phyloP scores from a whole-genome alignment of 169 alveolate genomes.

The Cryptosporidium viatorum region DNA sequence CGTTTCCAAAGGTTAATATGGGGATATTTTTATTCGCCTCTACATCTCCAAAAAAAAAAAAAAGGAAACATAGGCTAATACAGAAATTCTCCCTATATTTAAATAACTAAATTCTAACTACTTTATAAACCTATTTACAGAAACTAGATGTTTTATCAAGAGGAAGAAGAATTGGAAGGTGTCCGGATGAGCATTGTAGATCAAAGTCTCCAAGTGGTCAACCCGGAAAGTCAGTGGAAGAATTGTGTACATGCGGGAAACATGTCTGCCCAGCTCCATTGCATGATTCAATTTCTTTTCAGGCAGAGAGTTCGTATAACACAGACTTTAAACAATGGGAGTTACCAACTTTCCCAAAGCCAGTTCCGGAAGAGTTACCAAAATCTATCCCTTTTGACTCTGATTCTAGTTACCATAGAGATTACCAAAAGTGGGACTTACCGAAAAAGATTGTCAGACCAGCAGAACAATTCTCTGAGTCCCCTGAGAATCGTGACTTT shows the following conservation, averaged over 20 bases:
- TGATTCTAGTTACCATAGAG: constrained; percentile 35
- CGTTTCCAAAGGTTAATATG: not conserved
- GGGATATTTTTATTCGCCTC: not conserved
- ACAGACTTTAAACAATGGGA: constrained; percentile 67
- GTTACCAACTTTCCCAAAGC: constrained; percentile 32
- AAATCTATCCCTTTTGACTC: constrained; percentile 56
- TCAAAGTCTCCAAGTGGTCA: constrained; percentile 72
- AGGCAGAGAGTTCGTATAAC: constrained; percentile 64
- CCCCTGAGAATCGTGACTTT: constrained; percentile 67
- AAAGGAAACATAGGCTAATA: not conserved
- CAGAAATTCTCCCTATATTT: not conserved
- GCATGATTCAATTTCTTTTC: constrained; percentile 16
- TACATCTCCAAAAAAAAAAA: too few relatives aligned
- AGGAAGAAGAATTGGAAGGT: constrained; percentile 55
- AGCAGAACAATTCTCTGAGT: constrained; percentile 20
- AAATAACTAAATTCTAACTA: not conserved
- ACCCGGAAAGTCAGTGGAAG: constrained; percentile 72
- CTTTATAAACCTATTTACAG: not conserved
- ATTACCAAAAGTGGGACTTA: constrained; percentile 55
- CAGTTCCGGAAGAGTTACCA: constrained; percentile 45
- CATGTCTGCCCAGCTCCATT: constrained; percentile 61
- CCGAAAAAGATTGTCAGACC: constrained; percentile 37
- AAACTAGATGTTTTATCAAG: constrained; percentile 23
- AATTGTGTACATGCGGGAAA: constrained; percentile 65
- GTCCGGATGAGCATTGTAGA: constrained; percentile 65